Evolutionary conservation across 495 filamentous ascomycete genomes (phyloP).

Genomic region (Penicillium crystallinum): DNA sequence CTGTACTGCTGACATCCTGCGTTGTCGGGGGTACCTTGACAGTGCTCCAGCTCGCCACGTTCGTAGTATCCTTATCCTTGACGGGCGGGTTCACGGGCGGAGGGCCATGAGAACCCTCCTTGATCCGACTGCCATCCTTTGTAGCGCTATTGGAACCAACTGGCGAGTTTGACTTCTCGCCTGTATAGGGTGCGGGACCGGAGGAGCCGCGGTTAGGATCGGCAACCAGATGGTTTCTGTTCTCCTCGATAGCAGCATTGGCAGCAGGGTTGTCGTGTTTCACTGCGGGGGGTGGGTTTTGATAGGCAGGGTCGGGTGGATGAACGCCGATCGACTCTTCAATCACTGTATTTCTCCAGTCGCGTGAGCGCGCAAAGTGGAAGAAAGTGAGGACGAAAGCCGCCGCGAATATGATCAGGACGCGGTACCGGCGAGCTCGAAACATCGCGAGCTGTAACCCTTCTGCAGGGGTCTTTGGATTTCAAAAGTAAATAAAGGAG

Average conservation of each 20-base stretch:
- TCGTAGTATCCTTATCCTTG: neutral
- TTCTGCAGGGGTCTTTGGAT: neutral
- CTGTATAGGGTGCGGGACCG: neutral
- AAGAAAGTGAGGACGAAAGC: constrained; percentile 60
- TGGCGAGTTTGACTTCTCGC: neutral
- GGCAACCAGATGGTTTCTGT: constrained; percentile 7
- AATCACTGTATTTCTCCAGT: constrained; percentile 19
- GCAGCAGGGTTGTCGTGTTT: constrained; percentile 2
- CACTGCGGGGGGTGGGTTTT: constrained; percentile 1
- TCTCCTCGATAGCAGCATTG: constrained; percentile 6
- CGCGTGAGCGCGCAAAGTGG: constrained; percentile 49
- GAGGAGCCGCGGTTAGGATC: constrained; percentile 11
- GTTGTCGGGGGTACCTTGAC: neutral
- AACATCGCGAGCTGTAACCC: constrained; percentile 51
- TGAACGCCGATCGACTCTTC: constrained; percentile 8
- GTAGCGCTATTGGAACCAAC: constrained; percentile 2
- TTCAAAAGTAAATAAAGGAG: neutral
- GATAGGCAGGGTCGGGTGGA: neutral
- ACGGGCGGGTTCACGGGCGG: neutral
- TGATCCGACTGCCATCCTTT: neutral
- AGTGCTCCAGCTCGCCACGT: neutral
- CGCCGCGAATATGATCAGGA: constrained; percentile 65
- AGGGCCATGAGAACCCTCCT: neutral
- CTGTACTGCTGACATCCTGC: neutral
- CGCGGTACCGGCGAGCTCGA: constrained; percentile 70